These are phyloP conservation scores for Hymenoscyphus infarciens DNA, from an alignment of 2,329 filamentous ascomycete genomes.

Conservation along the genomic window DNA sequence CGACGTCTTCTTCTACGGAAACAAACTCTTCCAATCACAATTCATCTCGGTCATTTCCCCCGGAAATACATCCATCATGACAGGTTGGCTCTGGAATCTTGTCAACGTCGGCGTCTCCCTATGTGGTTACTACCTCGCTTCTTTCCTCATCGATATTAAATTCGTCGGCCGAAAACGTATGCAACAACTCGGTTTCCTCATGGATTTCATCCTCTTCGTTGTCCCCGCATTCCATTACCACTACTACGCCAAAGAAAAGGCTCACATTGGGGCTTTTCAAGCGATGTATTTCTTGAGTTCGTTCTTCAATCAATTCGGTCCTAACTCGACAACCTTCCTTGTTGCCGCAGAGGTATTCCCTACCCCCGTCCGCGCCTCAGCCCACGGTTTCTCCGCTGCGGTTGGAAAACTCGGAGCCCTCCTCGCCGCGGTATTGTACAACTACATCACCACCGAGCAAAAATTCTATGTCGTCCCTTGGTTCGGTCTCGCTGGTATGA, in stretches of 20 bases:
- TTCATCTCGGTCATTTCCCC: constrained; percentile 82
- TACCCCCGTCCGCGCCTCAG: constrained; percentile 85
- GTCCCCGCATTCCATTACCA: constrained; percentile 84
- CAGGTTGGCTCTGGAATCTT: constrained; percentile 87
- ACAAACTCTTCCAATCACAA: constrained; percentile 92
- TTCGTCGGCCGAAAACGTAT: constrained; percentile 94
- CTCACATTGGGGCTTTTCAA: constrained; percentile 84
- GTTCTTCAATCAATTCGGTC: constrained; percentile 99
- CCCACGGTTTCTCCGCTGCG: constrained; percentile 92
- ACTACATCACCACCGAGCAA: constrained; percentile 80
- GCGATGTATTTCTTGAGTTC: constrained; percentile 97
- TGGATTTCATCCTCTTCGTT: constrained; percentile 91
- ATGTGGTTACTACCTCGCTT: constrained; percentile 84
- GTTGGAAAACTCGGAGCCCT: constrained; percentile 86
- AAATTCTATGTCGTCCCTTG: constrained; percentile 93
- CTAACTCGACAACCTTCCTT: constrained; percentile 90
- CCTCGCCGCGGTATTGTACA: constrained; percentile 83
- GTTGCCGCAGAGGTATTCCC: constrained; percentile 96
- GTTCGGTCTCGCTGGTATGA: constrained; percentile 85
- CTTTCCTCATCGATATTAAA: constrained; percentile 43
- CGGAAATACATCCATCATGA: constrained; percentile 60
- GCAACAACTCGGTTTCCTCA: constrained; percentile 90
- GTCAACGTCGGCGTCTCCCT: constrained; percentile 86
- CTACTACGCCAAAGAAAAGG: constrained; percentile 66
- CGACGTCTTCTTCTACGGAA: constrained; percentile 98